These are phyloP conservation scores for Oryza longistaminata DNA, from an alignment of 176 grass and related monocot species.

Conservation along the genomic window DNA sequence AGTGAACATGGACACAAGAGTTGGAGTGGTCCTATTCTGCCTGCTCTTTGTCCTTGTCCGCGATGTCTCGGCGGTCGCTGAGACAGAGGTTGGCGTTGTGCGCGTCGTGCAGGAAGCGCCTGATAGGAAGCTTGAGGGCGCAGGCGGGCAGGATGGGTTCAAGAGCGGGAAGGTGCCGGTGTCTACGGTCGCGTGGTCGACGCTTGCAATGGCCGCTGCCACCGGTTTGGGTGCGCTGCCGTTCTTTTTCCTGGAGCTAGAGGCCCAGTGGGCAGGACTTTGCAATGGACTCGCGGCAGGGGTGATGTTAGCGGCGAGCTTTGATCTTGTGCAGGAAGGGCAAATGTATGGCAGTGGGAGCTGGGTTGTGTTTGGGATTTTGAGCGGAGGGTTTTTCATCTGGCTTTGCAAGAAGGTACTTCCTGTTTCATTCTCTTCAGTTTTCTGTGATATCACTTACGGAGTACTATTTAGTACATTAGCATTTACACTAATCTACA, in stretches of 20 bases:
- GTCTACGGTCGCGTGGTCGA: conserved; percentile 81
- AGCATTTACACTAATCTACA: not conserved
- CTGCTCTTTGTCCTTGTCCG: conserved; percentile 43
- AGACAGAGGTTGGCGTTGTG: conserved; percentile 53
- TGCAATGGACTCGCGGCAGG: conserved; percentile 88
- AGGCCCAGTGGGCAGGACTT: conserved; percentile 77
- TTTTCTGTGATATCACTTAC: not conserved
- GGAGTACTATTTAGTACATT: not conserved
- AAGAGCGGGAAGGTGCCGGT: conserved; percentile 64
- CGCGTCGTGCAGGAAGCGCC: conserved; percentile 56
- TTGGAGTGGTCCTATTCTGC: conserved; percentile 33
- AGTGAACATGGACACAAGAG: conserved; percentile 56
- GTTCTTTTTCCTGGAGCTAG: conserved; percentile 93
- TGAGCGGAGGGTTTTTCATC: conserved; percentile 85
- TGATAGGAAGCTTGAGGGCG: conserved; percentile 48
- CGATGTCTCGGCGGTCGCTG: conserved; percentile 33
- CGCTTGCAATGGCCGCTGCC: conserved; percentile 86
- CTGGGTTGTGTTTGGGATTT: conserved; percentile 90
- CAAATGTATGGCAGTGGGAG: conserved; percentile 77
- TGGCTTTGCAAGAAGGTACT: conserved; percentile 98
- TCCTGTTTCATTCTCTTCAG: not conserved
- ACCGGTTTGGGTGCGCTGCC: conserved; percentile 81
- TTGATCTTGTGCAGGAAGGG: conserved; percentile 91
- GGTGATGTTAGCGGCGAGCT: conserved; percentile 95
- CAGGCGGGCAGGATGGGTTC: conserved; percentile 48